phyloP scores from a whole-genome alignment of 495 filamentous ascomycete genomes.

The Umbilicaria muhlenbergii region DNA sequence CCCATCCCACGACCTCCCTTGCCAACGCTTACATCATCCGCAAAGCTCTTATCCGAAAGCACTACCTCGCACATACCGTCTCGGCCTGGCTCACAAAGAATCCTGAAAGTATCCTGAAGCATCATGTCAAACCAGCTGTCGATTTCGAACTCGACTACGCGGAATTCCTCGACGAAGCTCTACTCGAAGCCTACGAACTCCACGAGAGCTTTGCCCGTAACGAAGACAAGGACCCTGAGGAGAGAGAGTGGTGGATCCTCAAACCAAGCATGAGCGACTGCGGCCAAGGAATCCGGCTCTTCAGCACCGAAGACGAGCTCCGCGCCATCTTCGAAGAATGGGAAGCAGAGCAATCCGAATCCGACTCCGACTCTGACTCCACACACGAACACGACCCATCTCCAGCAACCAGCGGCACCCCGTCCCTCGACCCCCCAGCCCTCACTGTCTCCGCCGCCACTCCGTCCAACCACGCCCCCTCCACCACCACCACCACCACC shows the following conservation, averaged over 20 bases:
- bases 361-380: conserved; percentile 43
- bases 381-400: conserved; percentile 29
- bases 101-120: conserved; percentile 48
- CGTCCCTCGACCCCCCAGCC: not conserved
- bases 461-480: not conserved
- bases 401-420: conserved; percentile 14
- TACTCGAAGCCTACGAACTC: conserved; percentile 78
- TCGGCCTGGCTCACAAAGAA: conserved; percentile 69
- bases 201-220: conserved; percentile 59
- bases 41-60: conserved; percentile 94
- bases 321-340: conserved; percentile 77
- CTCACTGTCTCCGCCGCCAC: not conserved
- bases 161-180: conserved; percentile 87
- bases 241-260: conserved; percentile 90
- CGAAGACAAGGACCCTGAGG: conserved; percentile 22
- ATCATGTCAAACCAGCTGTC: conserved; percentile 56
- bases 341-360: conserved; percentile 36
- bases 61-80: conserved; percentile 72
- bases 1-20: conserved; percentile 40
- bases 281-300: conserved; percentile 81
- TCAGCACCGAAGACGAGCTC: conserved; percentile 66
- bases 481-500: conserved; percentile 12
- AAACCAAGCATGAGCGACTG: conserved; percentile 96
- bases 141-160: conserved; percentile 91
- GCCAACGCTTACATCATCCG: conserved; percentile 83